Base-by-base conservation (phyloP, 148 eudicot species). In the Vaccinium macrocarpon region DNA sequence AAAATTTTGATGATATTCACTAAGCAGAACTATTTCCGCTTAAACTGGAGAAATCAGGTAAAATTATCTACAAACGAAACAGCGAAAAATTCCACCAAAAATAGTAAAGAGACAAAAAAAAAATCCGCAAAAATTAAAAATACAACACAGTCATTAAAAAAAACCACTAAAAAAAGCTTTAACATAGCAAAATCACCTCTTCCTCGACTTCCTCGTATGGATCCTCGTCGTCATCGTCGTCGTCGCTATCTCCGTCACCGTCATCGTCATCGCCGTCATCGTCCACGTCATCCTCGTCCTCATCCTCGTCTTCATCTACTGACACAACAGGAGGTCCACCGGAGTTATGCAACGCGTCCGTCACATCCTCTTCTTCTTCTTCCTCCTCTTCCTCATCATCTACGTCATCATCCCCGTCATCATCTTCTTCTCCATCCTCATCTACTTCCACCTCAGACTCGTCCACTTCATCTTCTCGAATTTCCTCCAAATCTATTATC, bases 251-350 rank as follows among this genome's bases (percentile, higher is more conserved):
- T 1, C 79, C 91, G 1, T 78, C 92, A 0, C 27, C 89, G 6
- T 84, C 95, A 0, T 82, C 89, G 2, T 81, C 91, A 0, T 82
- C 95, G 3, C 80, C 89, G 51, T 0, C 95, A 6, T 83, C 94
- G 8, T 84, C 93, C 2, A 86, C 93, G 6, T 85, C 94, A 0
- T 86, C 95, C 2, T 86, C 94, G 0, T 87, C 93, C 0, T 86
- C 92, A 0, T 92, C 94, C 0, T 89, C 94, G 6, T 89, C 92
- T 59, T 85, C 91, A 32, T 88, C 89, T 14, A 85, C 87, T 2
- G 80, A 42, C n/a, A 75, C 86, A 79, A 81, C 87, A 8, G 90
- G 84, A 10, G 90, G 87, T 46, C 86, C 89, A 83, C 88, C 91
- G 16, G 91, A 88, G 73, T 84, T 81, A 71, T 84, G 89, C 78